Evolutionary conservation across 345 rosid species (phyloP).

Genomic region (Pugionium cornutum): DNA sequence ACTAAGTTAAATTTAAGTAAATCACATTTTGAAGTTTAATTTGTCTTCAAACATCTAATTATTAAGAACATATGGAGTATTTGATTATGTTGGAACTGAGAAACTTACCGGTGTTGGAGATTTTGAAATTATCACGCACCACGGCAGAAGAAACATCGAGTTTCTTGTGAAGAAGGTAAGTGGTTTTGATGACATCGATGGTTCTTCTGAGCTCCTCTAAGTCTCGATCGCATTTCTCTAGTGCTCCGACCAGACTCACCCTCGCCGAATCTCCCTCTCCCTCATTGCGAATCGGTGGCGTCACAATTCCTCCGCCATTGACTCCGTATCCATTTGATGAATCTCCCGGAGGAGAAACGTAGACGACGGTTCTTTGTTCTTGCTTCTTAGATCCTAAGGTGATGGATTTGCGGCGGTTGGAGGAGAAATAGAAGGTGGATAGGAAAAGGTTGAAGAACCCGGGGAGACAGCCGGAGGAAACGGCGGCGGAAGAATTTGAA

Average conservation of each 20-base stretch:
- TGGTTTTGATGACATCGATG: constrained; percentile 56
- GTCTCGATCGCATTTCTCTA: constrained; percentile 85
- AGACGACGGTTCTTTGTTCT: constrained; percentile 29
- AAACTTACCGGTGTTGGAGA: constrained; percentile 41
- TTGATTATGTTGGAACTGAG: background rate
- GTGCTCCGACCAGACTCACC: constrained; percentile 56
- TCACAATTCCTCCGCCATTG: constrained; percentile 7
- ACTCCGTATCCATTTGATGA: constrained; percentile 4
- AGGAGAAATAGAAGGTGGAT: constrained; percentile 46
- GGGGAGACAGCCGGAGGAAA: constrained; percentile 67
- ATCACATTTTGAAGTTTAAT: too few species aligned
- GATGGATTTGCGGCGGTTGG: constrained; percentile 61
- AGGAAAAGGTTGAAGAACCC: constrained; percentile 57
- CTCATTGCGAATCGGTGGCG: constrained; percentile 49
- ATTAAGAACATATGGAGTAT: too few species aligned
- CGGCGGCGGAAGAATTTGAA: constrained; percentile 29
- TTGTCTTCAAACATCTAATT: too few species aligned
- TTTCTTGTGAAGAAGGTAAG: constrained; percentile 33
- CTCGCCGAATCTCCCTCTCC: constrained; percentile 55
- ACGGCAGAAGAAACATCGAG: constrained; percentile 12
- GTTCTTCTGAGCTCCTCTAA: constrained; percentile 66
- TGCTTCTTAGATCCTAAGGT: constrained; percentile 43
- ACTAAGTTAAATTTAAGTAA: too few species aligned
- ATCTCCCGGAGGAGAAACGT: constrained; percentile 34
- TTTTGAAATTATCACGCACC: constrained; percentile 28